Evolutionary conservation across 352 stramenopile species (phyloP), one percentile per base, ranked within the genome.

Genomic region (Pythium utonaiense): DNA sequence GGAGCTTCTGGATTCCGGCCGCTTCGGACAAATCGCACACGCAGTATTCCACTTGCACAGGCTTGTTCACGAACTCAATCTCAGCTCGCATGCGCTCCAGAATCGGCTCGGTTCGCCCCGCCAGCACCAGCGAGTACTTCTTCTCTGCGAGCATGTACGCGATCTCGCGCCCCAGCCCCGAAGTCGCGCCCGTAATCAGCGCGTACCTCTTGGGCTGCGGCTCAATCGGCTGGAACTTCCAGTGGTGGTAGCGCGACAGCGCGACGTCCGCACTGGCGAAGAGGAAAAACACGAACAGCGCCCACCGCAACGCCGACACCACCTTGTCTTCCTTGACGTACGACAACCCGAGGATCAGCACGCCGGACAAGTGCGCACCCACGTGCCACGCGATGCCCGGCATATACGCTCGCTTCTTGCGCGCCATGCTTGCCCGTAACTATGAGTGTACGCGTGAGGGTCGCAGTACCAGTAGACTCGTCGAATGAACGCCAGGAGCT

Each of bases 81-180:
- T 93, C 79, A 2, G 60, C 64, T 8, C 75, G 80, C 69, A 95
- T 88, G 25, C 78, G 78, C 50, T 90, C 67, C 24, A 96, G 58
- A 9, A 82, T 68, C 24, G 74, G 68, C 57, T 86, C 74, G 1
- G 79, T 70, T 30, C 85, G 74, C 24, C 73, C 85, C 12, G 76
- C 74, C 13, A 96, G 51, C 27, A 96, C 66, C 0, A 96, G 64
- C 51, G 83, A 89, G 69, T 88, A 91, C 49, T 89, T 83, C 63
- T 89, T 74, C 67, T 93, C 80, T 0, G 83, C 83, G 22, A 96
- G 72, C 48, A 83, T 48, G 63, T 86, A 93, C 47, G 85, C 83
- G 65, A 91, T 91, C 60, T 91, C 87, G 14, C 70, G 64, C 1
- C 88, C 88, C 21, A 96, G 70, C 0, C 88, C 88, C 0, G 71